Evolutionary conservation across 179 eudicot genomes (phyloP).

Genomic region (Vitellaria paradoxa): DNA sequence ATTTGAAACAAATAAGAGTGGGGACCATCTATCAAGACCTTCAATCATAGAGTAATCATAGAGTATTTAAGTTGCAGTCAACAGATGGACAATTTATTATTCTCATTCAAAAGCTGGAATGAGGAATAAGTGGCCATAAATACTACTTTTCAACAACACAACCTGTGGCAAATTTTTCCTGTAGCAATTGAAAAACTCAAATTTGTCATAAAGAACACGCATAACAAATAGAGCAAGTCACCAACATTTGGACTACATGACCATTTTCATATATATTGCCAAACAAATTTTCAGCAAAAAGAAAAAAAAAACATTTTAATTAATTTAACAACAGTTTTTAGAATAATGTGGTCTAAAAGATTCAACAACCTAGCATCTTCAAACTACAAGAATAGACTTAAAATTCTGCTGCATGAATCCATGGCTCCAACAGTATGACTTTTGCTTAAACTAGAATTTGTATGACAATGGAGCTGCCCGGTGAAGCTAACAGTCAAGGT

Average conservation of each 20-base stretch:
- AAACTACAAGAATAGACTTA: not conserved
- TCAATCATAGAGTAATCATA: not conserved
- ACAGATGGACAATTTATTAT: not conserved
- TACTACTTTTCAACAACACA: not conserved
- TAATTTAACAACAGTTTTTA: not conserved
- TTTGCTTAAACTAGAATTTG: not conserved
- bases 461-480: not conserved
- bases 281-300: not conserved
- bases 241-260: not conserved
- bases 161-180: not conserved
- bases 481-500: not conserved
- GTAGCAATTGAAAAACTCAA: not conserved
- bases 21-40: conserved; percentile 3
- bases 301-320: not conserved
- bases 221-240: not conserved
- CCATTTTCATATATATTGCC: not conserved
- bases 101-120: conserved; percentile 1
- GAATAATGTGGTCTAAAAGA: not conserved
- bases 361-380: not conserved
- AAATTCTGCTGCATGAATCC: not conserved
- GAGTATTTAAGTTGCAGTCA: not conserved
- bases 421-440: not conserved
- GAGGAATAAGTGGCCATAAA: not conserved
- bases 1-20: not conserved
- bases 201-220: not conserved